phyloP scores from a whole-genome alignment of 2,329 filamentous ascomycete species.

The Colletotrichum kahawae region DNA sequence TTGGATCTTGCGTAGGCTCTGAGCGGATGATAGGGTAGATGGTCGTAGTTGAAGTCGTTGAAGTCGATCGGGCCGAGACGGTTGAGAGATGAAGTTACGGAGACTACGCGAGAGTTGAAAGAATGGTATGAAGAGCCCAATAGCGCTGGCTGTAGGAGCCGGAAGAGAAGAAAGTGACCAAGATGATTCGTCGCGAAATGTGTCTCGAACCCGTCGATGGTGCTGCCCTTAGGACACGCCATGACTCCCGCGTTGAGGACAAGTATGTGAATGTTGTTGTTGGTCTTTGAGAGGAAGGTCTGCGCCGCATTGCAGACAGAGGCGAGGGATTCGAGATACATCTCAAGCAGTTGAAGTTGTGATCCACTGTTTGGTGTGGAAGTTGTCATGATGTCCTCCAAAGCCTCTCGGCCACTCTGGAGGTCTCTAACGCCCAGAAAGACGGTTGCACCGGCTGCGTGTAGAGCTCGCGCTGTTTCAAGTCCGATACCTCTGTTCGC shows the following conservation, averaged over 20 bases:
- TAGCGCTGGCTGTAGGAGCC: slow-evolving; percentile 51
- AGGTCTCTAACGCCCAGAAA: slow-evolving; percentile 39
- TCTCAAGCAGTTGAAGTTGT: background rate
- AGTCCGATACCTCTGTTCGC: slow-evolving; percentile 40
- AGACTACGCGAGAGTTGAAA: slow-evolving; percentile 51
- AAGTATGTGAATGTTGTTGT: slow-evolving; percentile 28
- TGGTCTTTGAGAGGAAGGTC: slow-evolving; percentile 30
- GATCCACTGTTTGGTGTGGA: background rate
- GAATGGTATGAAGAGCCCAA: slow-evolving; percentile 38
- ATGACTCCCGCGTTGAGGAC: slow-evolving; percentile 36
- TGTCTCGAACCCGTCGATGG: slow-evolving; percentile 26
- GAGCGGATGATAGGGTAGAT: slow-evolving; percentile 33
- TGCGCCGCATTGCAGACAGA: slow-evolving; percentile 23
- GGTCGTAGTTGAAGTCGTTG: slow-evolving; percentile 29
- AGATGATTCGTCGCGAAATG: slow-evolving; percentile 61
- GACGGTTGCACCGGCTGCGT: slow-evolving; percentile 39
- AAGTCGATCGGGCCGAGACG: slow-evolving; percentile 30
- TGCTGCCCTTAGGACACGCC: background rate
- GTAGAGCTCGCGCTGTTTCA: slow-evolving; percentile 40
- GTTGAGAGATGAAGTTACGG: slow-evolving; percentile 48
- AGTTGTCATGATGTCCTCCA: slow-evolving; percentile 20
- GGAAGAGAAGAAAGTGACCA: slow-evolving; percentile 57
- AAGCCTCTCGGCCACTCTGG: slow-evolving; percentile 32
- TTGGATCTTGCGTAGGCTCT: slow-evolving; percentile 53
- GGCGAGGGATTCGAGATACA: slow-evolving; percentile 21